A percentile compares a stretch with the other conserved stretches of the same genome.
These are phyloP conservation scores for Lycium barbarum DNA, from an alignment of 257 asterid species.

Conservation along the genomic window DNA sequence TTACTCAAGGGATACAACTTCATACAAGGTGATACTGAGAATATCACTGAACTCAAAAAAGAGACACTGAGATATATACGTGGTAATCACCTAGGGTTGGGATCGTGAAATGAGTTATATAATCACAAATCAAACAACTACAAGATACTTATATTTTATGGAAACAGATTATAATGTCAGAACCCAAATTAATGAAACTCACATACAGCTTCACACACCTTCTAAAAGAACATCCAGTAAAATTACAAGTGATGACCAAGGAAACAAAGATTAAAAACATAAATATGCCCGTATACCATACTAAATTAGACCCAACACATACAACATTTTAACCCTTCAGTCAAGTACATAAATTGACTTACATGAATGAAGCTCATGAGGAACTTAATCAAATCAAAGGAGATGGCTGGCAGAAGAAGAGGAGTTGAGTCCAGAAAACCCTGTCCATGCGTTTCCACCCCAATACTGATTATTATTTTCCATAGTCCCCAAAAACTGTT, in stretches of 20 bases:
- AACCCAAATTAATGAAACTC: conserved; percentile 12
- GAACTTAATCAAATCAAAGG: conserved; percentile 27
- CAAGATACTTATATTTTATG: neutral
- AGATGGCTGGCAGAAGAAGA: conserved; percentile 47
- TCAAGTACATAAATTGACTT: conserved; percentile 24
- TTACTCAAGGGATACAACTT: neutral
- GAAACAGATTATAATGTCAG: conserved; percentile 24
- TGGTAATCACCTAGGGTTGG: neutral
- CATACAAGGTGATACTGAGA: neutral
- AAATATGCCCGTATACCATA: conserved; percentile 10
- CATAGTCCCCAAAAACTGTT: conserved; percentile 43
- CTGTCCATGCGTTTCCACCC: conserved; percentile 48
- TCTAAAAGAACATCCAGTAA: neutral
- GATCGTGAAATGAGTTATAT: neutral
- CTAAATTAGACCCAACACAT: conserved; percentile 17
- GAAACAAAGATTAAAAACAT: neutral
- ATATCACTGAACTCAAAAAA: neutral
- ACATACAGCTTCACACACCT: conserved; percentile 24
- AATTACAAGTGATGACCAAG: conserved; percentile 1
- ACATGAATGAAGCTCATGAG: neutral
- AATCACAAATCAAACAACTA: neutral
- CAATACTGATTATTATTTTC: conserved; percentile 44
- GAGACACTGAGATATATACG: neutral
- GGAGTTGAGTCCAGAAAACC: conserved; percentile 48
- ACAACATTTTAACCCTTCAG: conserved; percentile 16